phyloP scores from a whole-genome alignment of 768 basidiomycete genomes.

The Boletus rubescentipes region DNA sequence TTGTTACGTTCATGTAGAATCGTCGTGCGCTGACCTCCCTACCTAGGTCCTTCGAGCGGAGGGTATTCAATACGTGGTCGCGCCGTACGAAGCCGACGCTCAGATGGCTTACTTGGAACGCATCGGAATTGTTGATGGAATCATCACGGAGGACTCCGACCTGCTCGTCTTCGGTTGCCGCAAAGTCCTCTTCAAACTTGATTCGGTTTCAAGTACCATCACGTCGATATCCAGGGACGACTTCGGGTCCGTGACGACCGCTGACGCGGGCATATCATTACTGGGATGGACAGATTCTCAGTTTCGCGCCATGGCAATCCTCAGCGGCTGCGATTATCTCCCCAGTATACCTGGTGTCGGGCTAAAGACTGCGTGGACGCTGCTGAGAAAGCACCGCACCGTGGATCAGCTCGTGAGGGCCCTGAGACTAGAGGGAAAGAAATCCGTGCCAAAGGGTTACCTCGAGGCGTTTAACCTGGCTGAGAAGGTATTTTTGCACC shows the following conservation, averaged over 20 bases:
- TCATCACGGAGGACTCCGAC: slow-evolving; percentile 98
- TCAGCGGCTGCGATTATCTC: slow-evolving; percentile 92
- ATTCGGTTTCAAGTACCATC: slow-evolving; percentile 62
- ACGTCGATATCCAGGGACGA: slow-evolving; percentile 63
- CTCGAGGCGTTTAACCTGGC: slow-evolving; percentile 73
- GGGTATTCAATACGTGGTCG: slow-evolving; percentile 80
- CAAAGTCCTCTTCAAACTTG: slow-evolving; percentile 92
- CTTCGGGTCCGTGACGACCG: slow-evolving; percentile 57
- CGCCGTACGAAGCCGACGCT: slow-evolving; percentile 98
- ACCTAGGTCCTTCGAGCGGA: slow-evolving; percentile 82
- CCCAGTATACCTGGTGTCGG: slow-evolving; percentile 90
- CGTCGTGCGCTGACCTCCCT: slow-evolving; percentile 5
- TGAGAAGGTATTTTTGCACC: slow-evolving; percentile 90
- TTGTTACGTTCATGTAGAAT: neutral
- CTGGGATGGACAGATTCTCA: slow-evolving; percentile 87
- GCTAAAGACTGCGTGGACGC: slow-evolving; percentile 84
- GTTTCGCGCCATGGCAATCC: slow-evolving; percentile 91
- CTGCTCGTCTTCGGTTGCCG: slow-evolving; percentile 96
- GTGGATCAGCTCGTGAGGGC: slow-evolving; percentile 79
- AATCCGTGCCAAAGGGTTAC: slow-evolving; percentile 76
- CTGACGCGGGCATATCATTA: slow-evolving; percentile 66
- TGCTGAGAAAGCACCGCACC: slow-evolving; percentile 83
- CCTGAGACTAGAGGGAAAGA: slow-evolving; percentile 79
- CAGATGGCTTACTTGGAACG: slow-evolving; percentile 93
- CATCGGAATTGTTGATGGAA: slow-evolving; percentile 77